These are phyloP conservation scores for Sapria himalayana DNA, from an alignment of 345 rosid species.

Conservation along the genomic window DNA sequence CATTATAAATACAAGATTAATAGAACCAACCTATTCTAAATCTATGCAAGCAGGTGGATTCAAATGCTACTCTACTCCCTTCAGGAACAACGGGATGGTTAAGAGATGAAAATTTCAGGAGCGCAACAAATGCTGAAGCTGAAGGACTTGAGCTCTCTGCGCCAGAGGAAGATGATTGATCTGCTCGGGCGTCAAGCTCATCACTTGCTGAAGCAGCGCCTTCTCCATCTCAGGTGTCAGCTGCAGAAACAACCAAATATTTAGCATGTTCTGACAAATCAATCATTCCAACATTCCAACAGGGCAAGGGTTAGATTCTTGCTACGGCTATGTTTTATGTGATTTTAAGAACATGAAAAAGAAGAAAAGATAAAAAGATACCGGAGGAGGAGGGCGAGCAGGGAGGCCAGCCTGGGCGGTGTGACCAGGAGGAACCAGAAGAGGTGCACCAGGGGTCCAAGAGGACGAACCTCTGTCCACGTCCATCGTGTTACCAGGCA, in stretches of 20 bases:
- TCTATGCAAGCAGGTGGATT: too few relatives aligned
- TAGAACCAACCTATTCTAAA: too few relatives aligned
- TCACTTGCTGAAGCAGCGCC: conserved; percentile 91
- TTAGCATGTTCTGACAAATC: too few relatives aligned
- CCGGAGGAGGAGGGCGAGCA: conserved; percentile 39
- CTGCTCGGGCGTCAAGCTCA: conserved; percentile 93
- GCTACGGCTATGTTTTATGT: too few relatives aligned
- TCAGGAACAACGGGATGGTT: too few relatives aligned
- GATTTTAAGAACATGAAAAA: too few relatives aligned
- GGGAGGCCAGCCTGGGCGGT: conserved; percentile 43
- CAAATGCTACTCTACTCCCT: too few relatives aligned
- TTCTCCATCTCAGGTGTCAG: conserved; percentile 89
- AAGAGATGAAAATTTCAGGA: too few relatives aligned
- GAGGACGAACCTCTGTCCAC: conserved; percentile 58
- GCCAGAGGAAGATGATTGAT: conserved; percentile 72
- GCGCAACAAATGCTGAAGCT: conserved; percentile 84
- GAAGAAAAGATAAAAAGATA: too few relatives aligned
- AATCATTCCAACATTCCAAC: too few relatives aligned
- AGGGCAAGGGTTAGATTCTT: too few relatives aligned
- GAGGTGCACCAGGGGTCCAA: conserved; percentile 55
- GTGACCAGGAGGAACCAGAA: conserved; percentile 28
- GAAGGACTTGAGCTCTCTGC: conserved; percentile 84
- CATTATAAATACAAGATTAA: too few relatives aligned
- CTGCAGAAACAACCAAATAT: conserved; percentile 19
- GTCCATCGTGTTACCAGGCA: conserved; percentile 30